phyloP scores from a whole-genome alignment of 23 red algal genomes.

The Gracilaria gracilis region DNA sequence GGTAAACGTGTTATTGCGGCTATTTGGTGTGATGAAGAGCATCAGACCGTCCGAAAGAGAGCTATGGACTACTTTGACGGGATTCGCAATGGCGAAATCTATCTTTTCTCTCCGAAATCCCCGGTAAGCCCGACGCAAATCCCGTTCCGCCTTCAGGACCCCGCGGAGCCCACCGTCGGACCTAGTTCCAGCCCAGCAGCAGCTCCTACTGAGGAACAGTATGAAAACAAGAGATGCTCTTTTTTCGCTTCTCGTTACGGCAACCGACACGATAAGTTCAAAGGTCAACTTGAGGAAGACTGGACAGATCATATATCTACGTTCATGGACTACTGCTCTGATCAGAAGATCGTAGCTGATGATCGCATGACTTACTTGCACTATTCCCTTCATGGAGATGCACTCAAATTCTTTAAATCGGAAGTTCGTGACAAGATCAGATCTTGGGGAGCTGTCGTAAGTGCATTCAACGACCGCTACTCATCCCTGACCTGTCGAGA shows the following conservation, averaged over 20 bases:
- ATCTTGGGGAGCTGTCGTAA: not conserved
- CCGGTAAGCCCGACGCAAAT: not conserved
- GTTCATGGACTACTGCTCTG: slow-evolving; percentile 3
- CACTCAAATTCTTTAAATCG: not conserved
- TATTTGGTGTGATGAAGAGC: not conserved
- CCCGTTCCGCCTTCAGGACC: slow-evolving; percentile 3
- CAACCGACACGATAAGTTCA: not conserved
- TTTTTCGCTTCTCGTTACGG: slow-evolving; percentile 18
- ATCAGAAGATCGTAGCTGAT: not conserved
- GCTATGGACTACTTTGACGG: slow-evolving; percentile 19
- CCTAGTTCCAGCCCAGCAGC: not conserved
- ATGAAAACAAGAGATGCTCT: slow-evolving; percentile 1
- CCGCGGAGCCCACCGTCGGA: no score
- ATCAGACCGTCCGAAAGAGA: not conserved
- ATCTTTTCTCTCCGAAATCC: not conserved
- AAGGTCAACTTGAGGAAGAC: not conserved
- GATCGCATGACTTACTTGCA: not conserved
- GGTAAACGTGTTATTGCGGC: slow-evolving; percentile 18
- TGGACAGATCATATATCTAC: not conserved
- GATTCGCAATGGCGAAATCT: not conserved
- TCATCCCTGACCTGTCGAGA: not conserved
- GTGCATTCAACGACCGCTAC: slow-evolving; percentile 18
- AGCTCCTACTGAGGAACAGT: not conserved
- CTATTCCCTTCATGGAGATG: slow-evolving; percentile 22
- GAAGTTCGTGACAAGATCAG: not conserved